Conservation (phyloP, 257 asterid genomes). For the Sherardia arvensis region DNA sequence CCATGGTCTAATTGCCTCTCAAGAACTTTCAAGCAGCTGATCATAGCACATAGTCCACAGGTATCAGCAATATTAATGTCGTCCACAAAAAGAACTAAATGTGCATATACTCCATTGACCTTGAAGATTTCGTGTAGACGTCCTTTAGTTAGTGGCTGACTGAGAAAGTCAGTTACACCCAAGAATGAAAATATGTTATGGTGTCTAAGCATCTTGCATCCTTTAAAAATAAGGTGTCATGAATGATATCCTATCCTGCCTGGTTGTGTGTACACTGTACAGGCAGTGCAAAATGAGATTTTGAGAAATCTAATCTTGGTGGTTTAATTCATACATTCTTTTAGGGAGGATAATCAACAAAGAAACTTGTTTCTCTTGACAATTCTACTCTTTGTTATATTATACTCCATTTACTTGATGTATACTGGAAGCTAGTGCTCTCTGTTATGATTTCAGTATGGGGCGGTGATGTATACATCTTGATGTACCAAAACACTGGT, state of each 20-base stretch:
- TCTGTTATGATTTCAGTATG: neutral
- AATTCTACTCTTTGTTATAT: neutral
- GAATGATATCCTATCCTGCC: neutral
- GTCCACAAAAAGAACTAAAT: neutral
- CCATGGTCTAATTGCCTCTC: conserved; percentile 81
- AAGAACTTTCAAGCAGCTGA: conserved; percentile 59
- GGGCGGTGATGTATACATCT: neutral
- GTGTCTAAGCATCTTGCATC: neutral
- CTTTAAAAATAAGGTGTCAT: neutral
- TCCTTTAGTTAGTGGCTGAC: neutral
- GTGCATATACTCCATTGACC: neutral
- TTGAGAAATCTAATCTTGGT: neutral
- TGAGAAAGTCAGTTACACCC: neutral
- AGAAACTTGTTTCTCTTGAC: neutral
- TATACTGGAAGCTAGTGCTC: neutral
- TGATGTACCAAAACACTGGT: neutral
- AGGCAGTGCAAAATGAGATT: no score
- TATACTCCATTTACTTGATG: neutral
- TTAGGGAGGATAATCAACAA: neutral
- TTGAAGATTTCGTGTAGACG: neutral
- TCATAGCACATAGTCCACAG: conserved; percentile 67
- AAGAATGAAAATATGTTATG: neutral
- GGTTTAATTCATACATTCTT: neutral
- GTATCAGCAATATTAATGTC: conserved; percentile 21
- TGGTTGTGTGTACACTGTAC: neutral